Evolutionary conservation across 805 yeast species (phyloP).

Genomic region (Ogataea nitratoaversa): DNA sequence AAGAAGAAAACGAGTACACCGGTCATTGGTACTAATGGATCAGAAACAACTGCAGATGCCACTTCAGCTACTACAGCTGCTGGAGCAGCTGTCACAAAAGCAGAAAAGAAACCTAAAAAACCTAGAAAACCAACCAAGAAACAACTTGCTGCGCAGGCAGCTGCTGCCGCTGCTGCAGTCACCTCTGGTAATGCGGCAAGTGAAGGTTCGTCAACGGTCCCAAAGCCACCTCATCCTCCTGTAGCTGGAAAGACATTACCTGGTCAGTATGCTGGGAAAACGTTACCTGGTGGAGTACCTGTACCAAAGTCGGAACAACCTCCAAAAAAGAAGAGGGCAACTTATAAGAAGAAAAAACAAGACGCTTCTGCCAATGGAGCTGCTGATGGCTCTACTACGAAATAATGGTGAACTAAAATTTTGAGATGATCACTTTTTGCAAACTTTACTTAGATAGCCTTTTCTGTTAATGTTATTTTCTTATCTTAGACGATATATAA

Average conservation of each 20-base stretch:
- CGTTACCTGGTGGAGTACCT: conserved; percentile 9
- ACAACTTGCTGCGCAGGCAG: conserved; percentile 26
- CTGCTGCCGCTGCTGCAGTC: conserved; percentile 16
- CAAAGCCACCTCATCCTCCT: conserved; percentile 5
- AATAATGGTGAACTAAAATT: background rate
- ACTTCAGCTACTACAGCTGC: conserved; percentile 5
- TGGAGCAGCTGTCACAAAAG: conserved; percentile 3
- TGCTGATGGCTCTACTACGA: background rate
- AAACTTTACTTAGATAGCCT: no score
- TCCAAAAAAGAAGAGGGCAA: conserved; percentile 26
- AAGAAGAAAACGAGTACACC: background rate
- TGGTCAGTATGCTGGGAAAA: conserved; percentile 19
- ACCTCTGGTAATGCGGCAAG: conserved; percentile 4
- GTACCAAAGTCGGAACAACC: conserved; percentile 18
- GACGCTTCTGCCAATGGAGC: background rate
- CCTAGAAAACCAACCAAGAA: conserved; percentile 31
- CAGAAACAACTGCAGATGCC: background rate
- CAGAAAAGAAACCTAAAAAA: conserved; percentile 23
- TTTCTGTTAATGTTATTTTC: no score
- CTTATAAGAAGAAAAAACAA: conserved; percentile 23
- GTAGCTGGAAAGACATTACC: conserved; percentile 31
- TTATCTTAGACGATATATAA: no score
- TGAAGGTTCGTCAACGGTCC: background rate
- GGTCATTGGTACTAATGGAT: background rate
- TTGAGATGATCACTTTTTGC: background rate